Conservation (phyloP, 306 rosid species). For the Echinosophora koreensis region DNA sequence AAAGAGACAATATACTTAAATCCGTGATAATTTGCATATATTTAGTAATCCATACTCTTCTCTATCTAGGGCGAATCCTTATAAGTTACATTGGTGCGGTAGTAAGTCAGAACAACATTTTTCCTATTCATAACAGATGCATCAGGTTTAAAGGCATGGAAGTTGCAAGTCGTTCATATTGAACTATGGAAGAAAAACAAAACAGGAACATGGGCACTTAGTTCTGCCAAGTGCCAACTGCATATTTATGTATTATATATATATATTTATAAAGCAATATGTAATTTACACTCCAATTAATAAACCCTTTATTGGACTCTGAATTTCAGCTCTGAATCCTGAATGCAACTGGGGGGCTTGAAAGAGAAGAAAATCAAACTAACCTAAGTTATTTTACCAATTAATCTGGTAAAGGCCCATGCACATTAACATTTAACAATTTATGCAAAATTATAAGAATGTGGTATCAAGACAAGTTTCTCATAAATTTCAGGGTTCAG, state of each 20-base stretch:
- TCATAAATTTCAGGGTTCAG: slow-evolving; percentile 24
- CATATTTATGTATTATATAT: background rate
- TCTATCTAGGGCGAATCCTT: background rate
- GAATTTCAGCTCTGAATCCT: slow-evolving; percentile 35
- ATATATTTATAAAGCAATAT: background rate
- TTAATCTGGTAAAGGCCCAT: background rate
- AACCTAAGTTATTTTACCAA: background rate
- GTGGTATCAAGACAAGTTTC: slow-evolving; percentile 12
- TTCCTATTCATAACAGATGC: background rate
- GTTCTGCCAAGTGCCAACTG: slow-evolving; percentile 11
- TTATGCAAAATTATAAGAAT: background rate
- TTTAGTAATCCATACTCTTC: background rate
- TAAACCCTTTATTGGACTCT: slow-evolving; percentile 11
- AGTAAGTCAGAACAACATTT: slow-evolving; percentile 25
- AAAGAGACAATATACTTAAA: slow-evolving; percentile 1
- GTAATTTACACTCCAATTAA: slow-evolving; percentile 30
- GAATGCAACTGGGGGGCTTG: background rate
- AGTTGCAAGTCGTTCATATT: slow-evolving; percentile 7
- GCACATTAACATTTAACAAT: slow-evolving; percentile 28
- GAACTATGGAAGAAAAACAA: slow-evolving; percentile 16
- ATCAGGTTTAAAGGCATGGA: slow-evolving; percentile 16
- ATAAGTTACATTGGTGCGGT: slow-evolving; percentile 9
- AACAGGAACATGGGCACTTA: slow-evolving; percentile 11
- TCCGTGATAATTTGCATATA: background rate
- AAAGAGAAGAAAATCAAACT: slow-evolving; percentile 19